A percentile compares a stretch with the other conserved stretches of the same genome.
Evolutionary conservation across 805 yeast species (phyloP).

Genomic region (Candida argentea): DNA sequence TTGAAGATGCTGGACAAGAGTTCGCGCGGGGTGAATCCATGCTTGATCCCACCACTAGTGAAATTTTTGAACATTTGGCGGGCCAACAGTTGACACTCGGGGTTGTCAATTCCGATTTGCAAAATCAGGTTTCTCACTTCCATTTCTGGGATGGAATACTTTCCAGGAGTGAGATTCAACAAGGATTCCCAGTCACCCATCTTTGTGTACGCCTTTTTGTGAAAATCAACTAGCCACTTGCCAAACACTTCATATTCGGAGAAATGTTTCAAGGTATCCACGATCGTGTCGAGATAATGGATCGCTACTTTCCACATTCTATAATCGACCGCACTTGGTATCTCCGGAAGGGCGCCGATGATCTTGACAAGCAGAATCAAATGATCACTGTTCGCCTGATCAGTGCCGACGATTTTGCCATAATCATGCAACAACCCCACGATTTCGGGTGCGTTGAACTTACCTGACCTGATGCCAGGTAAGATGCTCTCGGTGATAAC

Average conservation of each 20-base stretch:
- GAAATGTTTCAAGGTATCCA: slow-evolving; percentile 22
- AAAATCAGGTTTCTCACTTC: slow-evolving; percentile 35
- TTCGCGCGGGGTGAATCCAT: slow-evolving; percentile 40
- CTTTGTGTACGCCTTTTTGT: slow-evolving; percentile 11
- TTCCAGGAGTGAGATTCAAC: slow-evolving; percentile 4
- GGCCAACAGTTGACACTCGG: slow-evolving; percentile 21
- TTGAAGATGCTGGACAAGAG: slow-evolving; percentile 36
- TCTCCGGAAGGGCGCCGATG: slow-evolving; percentile 14
- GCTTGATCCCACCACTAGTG: slow-evolving; percentile 39
- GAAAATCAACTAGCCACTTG: slow-evolving; percentile 12
- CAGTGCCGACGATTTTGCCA: slow-evolving; percentile 25
- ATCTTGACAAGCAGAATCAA: slow-evolving; percentile 22
- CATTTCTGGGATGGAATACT: slow-evolving; percentile 24
- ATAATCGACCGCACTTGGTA: slow-evolving; percentile 14
- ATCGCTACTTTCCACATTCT: slow-evolving; percentile 27
- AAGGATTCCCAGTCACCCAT: slow-evolving; percentile 19
- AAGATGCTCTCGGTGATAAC: slow-evolving; percentile 4
- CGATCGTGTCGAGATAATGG: slow-evolving; percentile 21
- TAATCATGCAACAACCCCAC: slow-evolving; percentile 29
- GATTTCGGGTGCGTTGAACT: slow-evolving; percentile 21
- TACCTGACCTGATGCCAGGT: slow-evolving; percentile 5
- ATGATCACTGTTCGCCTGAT: slow-evolving; percentile 10
- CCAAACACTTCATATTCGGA: slow-evolving; percentile 14
- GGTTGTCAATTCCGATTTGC: slow-evolving; percentile 24
- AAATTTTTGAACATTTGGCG: slow-evolving; percentile 34